Evolutionary conservation across 164 flowering plant species (phyloP).

Genomic region (Vitis vinifera): DNA sequence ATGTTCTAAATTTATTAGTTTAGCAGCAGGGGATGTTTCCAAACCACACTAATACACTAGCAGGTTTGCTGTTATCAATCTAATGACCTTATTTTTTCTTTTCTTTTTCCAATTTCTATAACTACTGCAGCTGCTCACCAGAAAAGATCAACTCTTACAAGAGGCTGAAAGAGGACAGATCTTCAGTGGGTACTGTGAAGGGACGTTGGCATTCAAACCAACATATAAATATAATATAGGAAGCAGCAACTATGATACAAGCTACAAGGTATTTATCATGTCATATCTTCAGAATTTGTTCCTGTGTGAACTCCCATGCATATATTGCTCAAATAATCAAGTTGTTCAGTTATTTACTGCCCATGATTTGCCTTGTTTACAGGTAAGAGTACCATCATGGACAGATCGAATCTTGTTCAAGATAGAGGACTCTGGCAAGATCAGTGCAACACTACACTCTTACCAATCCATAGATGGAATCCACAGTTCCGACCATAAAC

Average conservation of each 20-base stretch:
- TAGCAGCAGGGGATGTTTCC: too few relatives aligned
- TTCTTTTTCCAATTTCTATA: not conserved
- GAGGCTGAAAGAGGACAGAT: constrained; percentile 70
- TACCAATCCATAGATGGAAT: constrained; percentile 66
- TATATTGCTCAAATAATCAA: not conserved
- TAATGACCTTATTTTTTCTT: not conserved
- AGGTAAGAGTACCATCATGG: constrained; percentile 77
- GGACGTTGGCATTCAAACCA: constrained; percentile 64
- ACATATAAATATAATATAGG: constrained; percentile 72
- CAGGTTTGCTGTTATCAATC: not conserved
- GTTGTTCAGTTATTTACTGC: not conserved
- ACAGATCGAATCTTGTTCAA: constrained; percentile 78
- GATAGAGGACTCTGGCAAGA: constrained; percentile 35
- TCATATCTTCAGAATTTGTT: not conserved
- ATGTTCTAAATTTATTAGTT: not conserved
- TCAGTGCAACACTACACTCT: constrained; percentile 48
- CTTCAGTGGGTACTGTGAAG: constrained; percentile 69
- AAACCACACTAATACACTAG: too few relatives aligned
- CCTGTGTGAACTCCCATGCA: too few relatives aligned
- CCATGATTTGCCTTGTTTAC: not conserved
- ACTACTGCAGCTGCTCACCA: constrained; percentile 38
- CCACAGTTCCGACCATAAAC: constrained; percentile 73
- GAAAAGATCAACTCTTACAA: constrained; percentile 74
- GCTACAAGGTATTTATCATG: constrained; percentile 52
- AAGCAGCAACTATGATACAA: constrained; percentile 71